A percentile compares a stretch with the other conserved stretches of the same genome.
Conservation (phyloP, 164 flowering plant genomes). For the Kingdonia uniflora region DNA sequence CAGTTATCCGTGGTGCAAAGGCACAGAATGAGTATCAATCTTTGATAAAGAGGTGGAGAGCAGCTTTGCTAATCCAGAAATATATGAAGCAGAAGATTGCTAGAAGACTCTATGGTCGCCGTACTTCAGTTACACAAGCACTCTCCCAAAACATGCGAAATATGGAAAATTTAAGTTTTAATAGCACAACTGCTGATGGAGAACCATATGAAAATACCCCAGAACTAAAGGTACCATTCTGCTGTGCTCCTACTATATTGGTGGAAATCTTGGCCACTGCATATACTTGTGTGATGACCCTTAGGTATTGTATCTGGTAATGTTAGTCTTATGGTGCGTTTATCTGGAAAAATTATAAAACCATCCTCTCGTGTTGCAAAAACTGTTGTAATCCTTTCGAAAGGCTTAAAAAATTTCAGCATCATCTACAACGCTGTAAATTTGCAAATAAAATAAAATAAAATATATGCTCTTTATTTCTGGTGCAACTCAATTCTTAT, state of each 20-base stretch:
- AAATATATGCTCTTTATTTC: no score
- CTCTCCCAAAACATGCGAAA: slow-evolving; percentile 18
- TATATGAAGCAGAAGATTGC: slow-evolving; percentile 11
- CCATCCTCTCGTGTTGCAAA: no score
- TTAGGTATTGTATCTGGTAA: no score
- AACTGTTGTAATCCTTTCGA: no score
- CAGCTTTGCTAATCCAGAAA: slow-evolving; percentile 18
- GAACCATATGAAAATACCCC: slow-evolving; percentile 14
- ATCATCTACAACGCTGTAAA: no score
- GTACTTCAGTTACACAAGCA: no score
- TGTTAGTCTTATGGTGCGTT: no score
- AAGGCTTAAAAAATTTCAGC: no score
- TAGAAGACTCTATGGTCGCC: not conserved
- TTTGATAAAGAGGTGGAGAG: slow-evolving; percentile 15
- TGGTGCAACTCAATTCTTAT: no score
- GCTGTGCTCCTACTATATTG: not conserved
- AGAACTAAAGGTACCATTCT: slow-evolving; percentile 31
- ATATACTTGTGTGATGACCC: not conserved
- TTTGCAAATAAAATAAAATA: no score
- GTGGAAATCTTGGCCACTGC: not conserved
- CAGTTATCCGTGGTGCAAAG: slow-evolving; percentile 72
- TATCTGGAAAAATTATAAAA: no score
- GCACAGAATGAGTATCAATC: slow-evolving; percentile 32
- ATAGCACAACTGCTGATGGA: slow-evolving; percentile 14
- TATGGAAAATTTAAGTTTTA: slow-evolving; percentile 14